These are phyloP conservation scores for Ulmus americana DNA, from an alignment of 331 rosid genomes.

Conservation along the genomic window DNA sequence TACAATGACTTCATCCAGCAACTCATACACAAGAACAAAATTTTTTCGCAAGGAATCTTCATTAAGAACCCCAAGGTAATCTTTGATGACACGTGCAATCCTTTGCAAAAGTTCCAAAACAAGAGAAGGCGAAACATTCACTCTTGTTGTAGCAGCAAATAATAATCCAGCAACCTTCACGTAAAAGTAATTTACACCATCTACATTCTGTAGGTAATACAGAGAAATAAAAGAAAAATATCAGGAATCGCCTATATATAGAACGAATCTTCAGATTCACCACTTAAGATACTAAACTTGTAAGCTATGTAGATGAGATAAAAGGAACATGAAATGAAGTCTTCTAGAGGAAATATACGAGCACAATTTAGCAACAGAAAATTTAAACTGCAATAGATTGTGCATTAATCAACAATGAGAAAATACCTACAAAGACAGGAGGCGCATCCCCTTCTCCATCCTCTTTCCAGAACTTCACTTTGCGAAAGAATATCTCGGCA, in stretches of 20 bases:
- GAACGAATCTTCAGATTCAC: neutral
- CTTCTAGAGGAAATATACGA: too few relatives aligned
- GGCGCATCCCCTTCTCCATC: slow-evolving; percentile 86
- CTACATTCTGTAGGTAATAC: slow-evolving; percentile 49
- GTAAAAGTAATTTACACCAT: slow-evolving; percentile 85
- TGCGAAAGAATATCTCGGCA: slow-evolving; percentile 75
- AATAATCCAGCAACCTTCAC: slow-evolving; percentile 80
- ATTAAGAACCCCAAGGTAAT: slow-evolving; percentile 80
- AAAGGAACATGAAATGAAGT: neutral
- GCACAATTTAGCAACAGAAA: too few relatives aligned
- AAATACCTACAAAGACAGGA: slow-evolving; percentile 87
- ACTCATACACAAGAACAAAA: slow-evolving; percentile 86
- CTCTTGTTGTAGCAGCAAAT: slow-evolving; percentile 71
- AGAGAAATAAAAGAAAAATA: slow-evolving; percentile 2
- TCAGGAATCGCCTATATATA: neutral
- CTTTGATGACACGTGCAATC: slow-evolving; percentile 76
- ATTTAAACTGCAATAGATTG: neutral
- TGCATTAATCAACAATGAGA: slow-evolving; percentile 9
- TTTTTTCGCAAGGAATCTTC: slow-evolving; percentile 80
- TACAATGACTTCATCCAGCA: slow-evolving; percentile 81
- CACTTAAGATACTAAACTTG: neutral
- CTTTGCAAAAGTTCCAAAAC: slow-evolving; percentile 72
- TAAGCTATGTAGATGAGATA: neutral
- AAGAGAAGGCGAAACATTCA: slow-evolving; percentile 66
- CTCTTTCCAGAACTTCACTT: slow-evolving; percentile 86